A percentile compares a stretch with the other conserved stretches of the same genome.
Conservation (phyloP, 2,329 filamentous ascomycete genomes). For the Fusarium armeniacum region DNA sequence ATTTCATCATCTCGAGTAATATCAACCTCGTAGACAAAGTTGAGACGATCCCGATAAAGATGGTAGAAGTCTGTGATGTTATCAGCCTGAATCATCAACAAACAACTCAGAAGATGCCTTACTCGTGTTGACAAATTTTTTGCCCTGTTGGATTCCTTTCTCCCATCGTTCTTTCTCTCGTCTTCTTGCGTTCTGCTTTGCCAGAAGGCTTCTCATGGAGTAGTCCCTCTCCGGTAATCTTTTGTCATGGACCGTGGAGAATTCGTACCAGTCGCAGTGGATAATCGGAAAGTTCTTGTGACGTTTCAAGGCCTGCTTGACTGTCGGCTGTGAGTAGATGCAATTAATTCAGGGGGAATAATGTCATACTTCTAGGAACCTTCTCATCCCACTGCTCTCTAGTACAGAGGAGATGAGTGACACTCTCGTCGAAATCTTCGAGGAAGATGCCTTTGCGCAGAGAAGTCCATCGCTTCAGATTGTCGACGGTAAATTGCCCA, state of each 20-base stretch:
- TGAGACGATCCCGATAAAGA: conserved; percentile 72
- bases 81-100: not conserved
- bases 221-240: conserved; percentile 56
- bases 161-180: conserved; percentile 55
- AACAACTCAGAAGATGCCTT: not conserved
- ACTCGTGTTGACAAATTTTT: conserved; percentile 66
- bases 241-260: conserved; percentile 57
- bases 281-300: conserved; percentile 60
- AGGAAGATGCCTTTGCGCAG: conserved; percentile 72
- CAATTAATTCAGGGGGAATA: not conserved
- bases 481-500: conserved; percentile 61
- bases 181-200: conserved; percentile 51
- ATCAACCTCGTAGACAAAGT: conserved; percentile 74
- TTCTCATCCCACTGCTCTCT: conserved; percentile 70
- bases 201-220: conserved; percentile 56
- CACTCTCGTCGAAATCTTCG: conserved; percentile 63
- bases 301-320: conserved; percentile 57
- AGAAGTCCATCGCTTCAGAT: conserved; percentile 76
- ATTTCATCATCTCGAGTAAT: conserved; percentile 67
- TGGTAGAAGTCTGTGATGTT: conserved; percentile 68
- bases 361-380: conserved; percentile 54
- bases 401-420: conserved; percentile 81
- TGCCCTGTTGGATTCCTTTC: conserved; percentile 57
- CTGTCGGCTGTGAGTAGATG: conserved; percentile 40
- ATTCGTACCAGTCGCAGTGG: conserved; percentile 67